Percentiles rank a stretch among this genome's conserved stretches.
These are phyloP conservation scores for Glycine tomentella DNA, from an alignment of 306 rosid genomes.

Conservation along the genomic window DNA sequence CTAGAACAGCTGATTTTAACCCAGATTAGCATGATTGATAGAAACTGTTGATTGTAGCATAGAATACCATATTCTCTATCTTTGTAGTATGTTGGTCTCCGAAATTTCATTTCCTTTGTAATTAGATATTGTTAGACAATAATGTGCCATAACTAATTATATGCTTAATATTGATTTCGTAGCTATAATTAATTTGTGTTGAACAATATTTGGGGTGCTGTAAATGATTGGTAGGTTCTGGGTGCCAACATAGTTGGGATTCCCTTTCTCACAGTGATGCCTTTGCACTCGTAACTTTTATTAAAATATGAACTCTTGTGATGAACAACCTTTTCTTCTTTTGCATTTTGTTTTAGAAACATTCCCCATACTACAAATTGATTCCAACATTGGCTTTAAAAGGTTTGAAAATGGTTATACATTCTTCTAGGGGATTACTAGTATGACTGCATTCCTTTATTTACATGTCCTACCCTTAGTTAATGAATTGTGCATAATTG, in stretches of 20 bases:
- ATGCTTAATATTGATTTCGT: background rate
- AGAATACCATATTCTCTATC: constrained; percentile 40
- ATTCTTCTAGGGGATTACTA: background rate
- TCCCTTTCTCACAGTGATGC: no score
- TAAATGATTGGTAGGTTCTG: no score
- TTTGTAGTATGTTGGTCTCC: constrained; percentile 18
- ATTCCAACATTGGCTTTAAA: background rate
- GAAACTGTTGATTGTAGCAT: constrained; percentile 47
- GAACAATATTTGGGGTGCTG: background rate
- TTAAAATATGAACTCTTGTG: background rate
- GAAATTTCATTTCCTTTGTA: constrained; percentile 44
- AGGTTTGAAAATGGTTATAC: background rate
- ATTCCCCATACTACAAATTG: background rate
- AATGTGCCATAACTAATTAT: constrained; percentile 22
- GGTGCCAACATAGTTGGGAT: no score
- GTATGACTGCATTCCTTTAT: background rate
- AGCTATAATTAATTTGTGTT: constrained; percentile 17
- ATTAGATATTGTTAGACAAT: constrained; percentile 47
- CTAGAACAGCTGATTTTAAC: constrained; percentile 38
- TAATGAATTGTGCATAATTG: no score
- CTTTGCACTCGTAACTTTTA: no score
- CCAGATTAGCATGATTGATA: constrained; percentile 47
- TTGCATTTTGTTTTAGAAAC: background rate
- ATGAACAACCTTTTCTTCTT: background rate
- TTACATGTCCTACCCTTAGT: no score